Conservation (phyloP, 805 yeast genomes). For the Ogataea degrootiae region DNA sequence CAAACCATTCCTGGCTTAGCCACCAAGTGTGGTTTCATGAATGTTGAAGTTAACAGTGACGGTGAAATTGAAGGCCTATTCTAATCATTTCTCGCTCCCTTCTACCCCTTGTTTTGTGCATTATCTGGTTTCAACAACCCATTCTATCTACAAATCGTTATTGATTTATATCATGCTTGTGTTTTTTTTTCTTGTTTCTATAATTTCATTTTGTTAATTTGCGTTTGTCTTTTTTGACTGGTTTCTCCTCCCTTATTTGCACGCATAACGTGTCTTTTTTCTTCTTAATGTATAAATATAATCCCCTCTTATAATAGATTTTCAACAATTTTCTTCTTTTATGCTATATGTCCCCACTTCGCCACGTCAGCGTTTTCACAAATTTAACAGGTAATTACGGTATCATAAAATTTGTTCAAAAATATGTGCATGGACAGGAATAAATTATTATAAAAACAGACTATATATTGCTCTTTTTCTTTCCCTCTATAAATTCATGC, state of each 20-base stretch:
- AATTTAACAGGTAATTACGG: too few relatives aligned
- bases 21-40: slow-evolving; percentile 94
- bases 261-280: not conserved
- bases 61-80: slow-evolving; percentile 95
- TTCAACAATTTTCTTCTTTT: slow-evolving; percentile 12
- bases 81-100: slow-evolving; percentile 27
- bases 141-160: not conserved
- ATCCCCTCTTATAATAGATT: slow-evolving; percentile 8
- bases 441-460: too few relatives aligned
- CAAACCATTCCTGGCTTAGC: slow-evolving; percentile 97
- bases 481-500: not conserved
- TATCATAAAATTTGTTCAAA: too few relatives aligned
- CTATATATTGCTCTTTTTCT: too few relatives aligned
- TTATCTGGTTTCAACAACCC: slow-evolving; percentile 10
- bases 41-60: slow-evolving; percentile 83
- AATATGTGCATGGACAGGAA: too few relatives aligned
- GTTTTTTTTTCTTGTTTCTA: not conserved
- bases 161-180: not conserved
- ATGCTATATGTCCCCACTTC: too few relatives aligned
- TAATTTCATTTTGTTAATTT: not conserved
- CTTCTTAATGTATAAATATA: not conserved
- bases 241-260: not conserved
- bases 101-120: not conserved
- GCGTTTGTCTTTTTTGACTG: not conserved
- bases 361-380: too few relatives aligned